Conservation (phyloP, 129 eudicot genomes). For the Tagetes patula region DNA sequence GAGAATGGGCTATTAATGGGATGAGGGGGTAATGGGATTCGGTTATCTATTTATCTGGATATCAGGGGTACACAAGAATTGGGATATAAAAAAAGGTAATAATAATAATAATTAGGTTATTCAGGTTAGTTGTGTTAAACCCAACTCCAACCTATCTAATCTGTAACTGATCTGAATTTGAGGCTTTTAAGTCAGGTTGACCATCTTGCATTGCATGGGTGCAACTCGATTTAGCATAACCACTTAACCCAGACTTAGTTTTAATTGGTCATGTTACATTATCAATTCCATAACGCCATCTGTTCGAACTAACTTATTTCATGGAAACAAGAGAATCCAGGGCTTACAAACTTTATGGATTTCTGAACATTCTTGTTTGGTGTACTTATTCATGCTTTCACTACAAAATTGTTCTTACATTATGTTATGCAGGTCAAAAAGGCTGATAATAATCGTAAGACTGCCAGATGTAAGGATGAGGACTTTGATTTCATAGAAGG, state of each 20-base stretch:
- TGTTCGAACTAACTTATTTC: not conserved
- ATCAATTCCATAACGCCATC: too few species aligned
- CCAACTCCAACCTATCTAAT: not conserved
- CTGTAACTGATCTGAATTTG: not conserved
- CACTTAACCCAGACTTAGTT: too few species aligned
- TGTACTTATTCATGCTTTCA: not conserved
- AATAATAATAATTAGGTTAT: not conserved
- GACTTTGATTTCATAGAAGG: slow-evolving; percentile 50
- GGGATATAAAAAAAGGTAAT: not conserved
- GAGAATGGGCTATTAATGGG: not conserved
- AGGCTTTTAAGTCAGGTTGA: not conserved
- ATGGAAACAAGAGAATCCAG: not conserved
- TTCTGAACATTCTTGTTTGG: not conserved
- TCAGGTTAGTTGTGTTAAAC: not conserved
- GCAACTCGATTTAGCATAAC: not conserved
- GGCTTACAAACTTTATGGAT: not conserved
- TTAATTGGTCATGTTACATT: too few species aligned
- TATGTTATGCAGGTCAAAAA: slow-evolving; percentile 55
- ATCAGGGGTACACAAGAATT: not conserved
- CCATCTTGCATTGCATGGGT: not conserved
- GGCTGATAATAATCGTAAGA: slow-evolving; percentile 41
- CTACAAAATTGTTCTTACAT: not conserved
- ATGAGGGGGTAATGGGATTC: not conserved
- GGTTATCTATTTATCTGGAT: not conserved
- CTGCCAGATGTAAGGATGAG: slow-evolving; percentile 26